A percentile compares a stretch with the other conserved stretches of the same genome.
phyloP scores from a whole-genome alignment of 1,139 yeast species.

The Candida mesenterica region DNA sequence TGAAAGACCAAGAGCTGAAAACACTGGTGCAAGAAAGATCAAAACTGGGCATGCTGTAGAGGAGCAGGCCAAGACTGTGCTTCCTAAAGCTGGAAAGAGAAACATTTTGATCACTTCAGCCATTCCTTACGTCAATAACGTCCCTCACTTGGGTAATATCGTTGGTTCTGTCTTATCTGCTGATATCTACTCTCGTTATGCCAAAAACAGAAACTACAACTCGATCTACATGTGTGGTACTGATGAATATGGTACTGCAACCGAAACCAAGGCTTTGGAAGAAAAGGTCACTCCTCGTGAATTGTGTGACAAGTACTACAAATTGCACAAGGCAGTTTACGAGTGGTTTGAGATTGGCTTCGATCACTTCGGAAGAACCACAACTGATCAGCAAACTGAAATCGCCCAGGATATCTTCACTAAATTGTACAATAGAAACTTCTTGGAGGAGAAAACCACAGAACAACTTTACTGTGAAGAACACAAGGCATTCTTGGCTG shows the following conservation, averaged over 20 bases:
- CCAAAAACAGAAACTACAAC: conserved; percentile 85
- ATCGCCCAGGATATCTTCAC: conserved; percentile 92
- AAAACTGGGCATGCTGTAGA: conserved; percentile 40
- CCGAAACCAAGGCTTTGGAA: conserved; percentile 96
- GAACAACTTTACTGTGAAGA: conserved; percentile 88
- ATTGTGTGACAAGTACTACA: conserved; percentile 86
- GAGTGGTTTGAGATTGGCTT: conserved; percentile 96
- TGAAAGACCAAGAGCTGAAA: conserved; percentile 45
- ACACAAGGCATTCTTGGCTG: conserved; percentile 91
- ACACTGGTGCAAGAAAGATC: conserved; percentile 58
- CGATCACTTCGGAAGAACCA: conserved; percentile 94
- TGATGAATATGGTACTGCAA: conserved; percentile 98
- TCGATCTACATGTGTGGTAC: conserved; percentile 91
- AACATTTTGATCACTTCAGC: conserved; percentile 93
- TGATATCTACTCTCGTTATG: conserved; percentile 88
- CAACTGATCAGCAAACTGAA: conserved; percentile 87
- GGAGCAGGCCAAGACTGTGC: conserved; percentile 30
- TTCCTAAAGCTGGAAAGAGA: conserved; percentile 67
- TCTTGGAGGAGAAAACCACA: conserved; percentile 80
- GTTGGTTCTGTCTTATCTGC: conserved; percentile 94
- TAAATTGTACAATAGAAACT: conserved; percentile 71
- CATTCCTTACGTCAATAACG: conserved; percentile 94
- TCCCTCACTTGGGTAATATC: conserved; percentile 96
- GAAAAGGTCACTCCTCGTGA: conserved; percentile 85
- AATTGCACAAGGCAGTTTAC: conserved; percentile 83